phyloP scores from a whole-genome alignment of 371 early-diverging fungal species.

The Mortierella sp. region DNA sequence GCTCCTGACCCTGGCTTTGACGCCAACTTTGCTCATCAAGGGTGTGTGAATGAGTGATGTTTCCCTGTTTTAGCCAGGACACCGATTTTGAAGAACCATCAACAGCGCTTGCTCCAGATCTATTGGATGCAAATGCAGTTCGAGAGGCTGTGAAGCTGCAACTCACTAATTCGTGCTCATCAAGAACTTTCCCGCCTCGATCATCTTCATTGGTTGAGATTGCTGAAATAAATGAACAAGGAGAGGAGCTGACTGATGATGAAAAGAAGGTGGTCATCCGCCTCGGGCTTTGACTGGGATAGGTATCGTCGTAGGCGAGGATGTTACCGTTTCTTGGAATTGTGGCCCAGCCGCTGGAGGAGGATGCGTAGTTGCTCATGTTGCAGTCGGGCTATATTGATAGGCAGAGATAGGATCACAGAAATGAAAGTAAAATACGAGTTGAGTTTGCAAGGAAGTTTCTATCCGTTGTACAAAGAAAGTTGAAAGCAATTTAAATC shows the following conservation, averaged over 20 bases:
- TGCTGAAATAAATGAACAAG: constrained; percentile 45
- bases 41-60: neutral
- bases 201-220: constrained; percentile 19
- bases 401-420: neutral
- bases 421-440: too few species aligned
- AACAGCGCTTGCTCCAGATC: neutral
- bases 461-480: constrained; percentile 7
- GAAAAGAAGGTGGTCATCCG: constrained; percentile 9
- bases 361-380: constrained; percentile 5
- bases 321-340: constrained; percentile 8
- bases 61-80: constrained; percentile 2
- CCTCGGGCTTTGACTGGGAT: constrained; percentile 6
- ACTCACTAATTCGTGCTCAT: constrained; percentile 39
- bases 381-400: neutral
- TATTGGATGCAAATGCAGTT: neutral
- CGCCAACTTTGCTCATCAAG: neutral
- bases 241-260: constrained; percentile 32
- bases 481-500: neutral
- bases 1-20: constrained; percentile 11
- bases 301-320: neutral
- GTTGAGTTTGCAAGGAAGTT: neutral
- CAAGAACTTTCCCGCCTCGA: constrained; percentile 1
- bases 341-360: constrained; percentile 2
- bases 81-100: constrained; percentile 5
- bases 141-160: constrained; percentile 22